Conservation (phyloP, 78 protist genomes). For the Dictyostelium capitatum region DNA sequence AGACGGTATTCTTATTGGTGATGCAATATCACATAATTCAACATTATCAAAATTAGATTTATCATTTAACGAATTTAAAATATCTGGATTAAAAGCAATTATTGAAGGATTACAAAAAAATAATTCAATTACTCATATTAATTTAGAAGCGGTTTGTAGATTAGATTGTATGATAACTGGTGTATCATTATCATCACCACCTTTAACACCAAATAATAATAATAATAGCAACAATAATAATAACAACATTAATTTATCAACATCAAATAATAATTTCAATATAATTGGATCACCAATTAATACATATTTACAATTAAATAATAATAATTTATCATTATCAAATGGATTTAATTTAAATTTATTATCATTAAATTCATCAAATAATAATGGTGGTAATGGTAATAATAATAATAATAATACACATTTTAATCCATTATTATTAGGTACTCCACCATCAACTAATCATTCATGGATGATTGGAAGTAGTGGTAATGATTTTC, state of each 20-base stretch:
- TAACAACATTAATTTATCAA: not conserved
- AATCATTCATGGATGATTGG: slow-evolving; percentile 2
- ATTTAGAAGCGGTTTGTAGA: slow-evolving; percentile 62
- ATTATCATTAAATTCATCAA: not conserved
- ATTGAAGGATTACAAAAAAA: slow-evolving; percentile 43
- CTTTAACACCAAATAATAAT: slow-evolving; percentile 29
- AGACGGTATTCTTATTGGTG: slow-evolving; percentile 44
- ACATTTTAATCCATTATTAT: not conserved
- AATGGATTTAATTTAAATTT: slow-evolving; percentile 19
- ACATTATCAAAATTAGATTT: slow-evolving; percentile 14
- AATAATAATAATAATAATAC: not conserved
- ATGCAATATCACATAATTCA: not conserved
- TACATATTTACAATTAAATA: not conserved
- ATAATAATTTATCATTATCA: slow-evolving; percentile 6
- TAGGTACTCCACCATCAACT: slow-evolving; percentile 17
- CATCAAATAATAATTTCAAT: not conserved
- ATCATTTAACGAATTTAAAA: slow-evolving; percentile 50
- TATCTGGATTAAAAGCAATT: slow-evolving; percentile 39
- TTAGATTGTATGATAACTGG: slow-evolving; percentile 49
- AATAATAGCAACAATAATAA: not conserved
- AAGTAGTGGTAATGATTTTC: slow-evolving; percentile 8
- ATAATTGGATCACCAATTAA: not conserved
- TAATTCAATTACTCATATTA: slow-evolving; percentile 3
- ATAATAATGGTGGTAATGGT: not conserved
- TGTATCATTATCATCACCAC: slow-evolving; percentile 33